A percentile compares a stretch with the other conserved stretches of the same genome.
phyloP scores from a whole-genome alignment of 2,329 filamentous ascomycete genomes.

The Exophiala xenobiotica region DNA sequence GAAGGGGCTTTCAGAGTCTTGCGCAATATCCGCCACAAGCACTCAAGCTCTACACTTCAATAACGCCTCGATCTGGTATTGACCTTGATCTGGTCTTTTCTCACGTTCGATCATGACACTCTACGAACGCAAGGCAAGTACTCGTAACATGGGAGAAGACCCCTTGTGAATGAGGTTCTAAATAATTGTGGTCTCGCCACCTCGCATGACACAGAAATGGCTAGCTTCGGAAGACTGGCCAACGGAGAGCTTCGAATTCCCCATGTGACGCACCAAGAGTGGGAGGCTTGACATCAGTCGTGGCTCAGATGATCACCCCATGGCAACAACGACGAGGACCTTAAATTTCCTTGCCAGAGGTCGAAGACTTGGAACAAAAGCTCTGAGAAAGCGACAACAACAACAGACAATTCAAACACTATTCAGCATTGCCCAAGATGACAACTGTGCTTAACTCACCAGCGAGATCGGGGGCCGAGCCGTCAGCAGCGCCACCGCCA shows the following conservation, averaged over 20 bases:
- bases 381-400: too few species aligned
- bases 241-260: not conserved
- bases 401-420: too few species aligned
- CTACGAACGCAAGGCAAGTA: too few species aligned
- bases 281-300: not conserved
- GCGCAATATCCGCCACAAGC: not conserved
- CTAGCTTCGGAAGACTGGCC: not conserved
- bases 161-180: too few species aligned
- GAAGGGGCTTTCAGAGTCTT: not conserved
- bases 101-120: too few species aligned
- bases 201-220: not conserved
- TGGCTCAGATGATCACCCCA: not conserved
- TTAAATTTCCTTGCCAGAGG: too few species aligned
- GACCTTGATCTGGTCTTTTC: too few species aligned
- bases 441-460: not conserved
- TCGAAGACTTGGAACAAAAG: too few species aligned
- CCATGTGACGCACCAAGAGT: not conserved
- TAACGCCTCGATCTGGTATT: too few species aligned
- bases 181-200: not conserved
- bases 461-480: too few species aligned
- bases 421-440: too few species aligned
- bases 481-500: constrained; percentile 4
- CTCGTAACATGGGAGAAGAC: too few species aligned
- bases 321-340: not conserved
- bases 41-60: not conserved